Conservation (phyloP, 805 yeast species). For the Candida hispaniensis region DNA sequence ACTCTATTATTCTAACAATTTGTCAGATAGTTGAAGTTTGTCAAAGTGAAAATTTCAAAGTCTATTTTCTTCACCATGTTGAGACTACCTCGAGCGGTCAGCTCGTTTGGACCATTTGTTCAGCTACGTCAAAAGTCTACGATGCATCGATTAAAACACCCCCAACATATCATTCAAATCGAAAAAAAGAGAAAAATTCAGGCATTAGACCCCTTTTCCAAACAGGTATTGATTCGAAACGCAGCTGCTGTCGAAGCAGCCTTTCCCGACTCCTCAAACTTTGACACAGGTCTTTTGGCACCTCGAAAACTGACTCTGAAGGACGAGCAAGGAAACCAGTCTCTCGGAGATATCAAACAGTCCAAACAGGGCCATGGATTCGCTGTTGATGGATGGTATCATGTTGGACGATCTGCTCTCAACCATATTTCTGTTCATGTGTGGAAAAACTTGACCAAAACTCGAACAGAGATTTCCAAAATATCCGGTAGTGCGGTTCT, state of each 20-base stretch:
- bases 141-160: slow-evolving; percentile 11
- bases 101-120: too few relatives aligned
- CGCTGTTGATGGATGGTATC: slow-evolving; percentile 9
- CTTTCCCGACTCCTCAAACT: slow-evolving; percentile 3
- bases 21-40: too few relatives aligned
- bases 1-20: too few relatives aligned
- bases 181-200: slow-evolving; percentile 13
- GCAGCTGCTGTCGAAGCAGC: slow-evolving; percentile 5
- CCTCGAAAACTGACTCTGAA: slow-evolving; percentile 8
- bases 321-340: background rate
- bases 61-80: too few relatives aligned
- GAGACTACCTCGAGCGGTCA: too few relatives aligned
- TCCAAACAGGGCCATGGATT: slow-evolving; percentile 4
- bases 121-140: slow-evolving; percentile 11
- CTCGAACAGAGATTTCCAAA: slow-evolving; percentile 14
- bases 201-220: slow-evolving; percentile 12
- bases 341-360: slow-evolving; percentile 1
- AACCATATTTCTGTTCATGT: slow-evolving; percentile 13
- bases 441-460: slow-evolving; percentile 13
- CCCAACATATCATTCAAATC: slow-evolving; percentile 11
- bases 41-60: too few relatives aligned
- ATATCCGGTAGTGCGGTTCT: slow-evolving; percentile 11
- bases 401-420: slow-evolving; percentile 14
- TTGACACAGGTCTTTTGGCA: background rate
- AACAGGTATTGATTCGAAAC: slow-evolving; percentile 13